phyloP scores from a whole-genome alignment of 345 rosid species.

The Gossypium ekmanianum region DNA sequence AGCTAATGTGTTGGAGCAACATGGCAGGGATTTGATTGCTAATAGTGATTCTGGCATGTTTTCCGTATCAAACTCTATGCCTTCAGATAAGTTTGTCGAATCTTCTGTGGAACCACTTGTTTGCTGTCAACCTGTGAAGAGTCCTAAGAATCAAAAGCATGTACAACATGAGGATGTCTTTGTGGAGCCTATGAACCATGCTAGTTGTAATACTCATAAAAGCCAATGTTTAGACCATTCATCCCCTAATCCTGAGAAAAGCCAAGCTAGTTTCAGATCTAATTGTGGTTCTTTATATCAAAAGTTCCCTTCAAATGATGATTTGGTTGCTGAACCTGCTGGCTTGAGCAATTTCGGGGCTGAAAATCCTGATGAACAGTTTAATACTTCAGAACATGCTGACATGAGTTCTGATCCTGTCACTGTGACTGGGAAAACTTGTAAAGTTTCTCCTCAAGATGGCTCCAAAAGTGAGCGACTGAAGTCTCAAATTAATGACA shows the following conservation, averaged over 20 bases:
- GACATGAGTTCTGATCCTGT: slow-evolving; percentile 24
- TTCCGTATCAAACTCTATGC: slow-evolving; percentile 17
- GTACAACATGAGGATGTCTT: slow-evolving; percentile 17
- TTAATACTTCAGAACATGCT: slow-evolving; percentile 22
- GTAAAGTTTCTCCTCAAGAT: slow-evolving; percentile 24
- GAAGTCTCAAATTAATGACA: slow-evolving; percentile 35
- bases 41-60: slow-evolving; percentile 28
- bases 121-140: slow-evolving; percentile 23
- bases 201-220: slow-evolving; percentile 17
- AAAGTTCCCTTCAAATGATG: slow-evolving; percentile 29
- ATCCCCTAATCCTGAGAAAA: slow-evolving; percentile 24
- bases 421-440: slow-evolving; percentile 20
- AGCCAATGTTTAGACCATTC: slow-evolving; percentile 20
- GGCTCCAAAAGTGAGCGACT: slow-evolving; percentile 25
- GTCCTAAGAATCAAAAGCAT: slow-evolving; percentile 22
- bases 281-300: slow-evolving; percentile 22
- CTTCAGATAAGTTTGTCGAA: slow-evolving; percentile 23
- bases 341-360: slow-evolving; percentile 19
- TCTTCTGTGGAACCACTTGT: slow-evolving; percentile 23
- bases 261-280: slow-evolving; percentile 6
- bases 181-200: slow-evolving; percentile 19
- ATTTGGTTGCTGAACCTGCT: slow-evolving; percentile 25
- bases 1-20: slow-evolving; percentile 24
- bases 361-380: slow-evolving; percentile 26
- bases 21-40: slow-evolving; percentile 22